Conservation (phyloP, 768 basidiomycete genomes). For the Lepiota brunneoincarnata region DNA sequence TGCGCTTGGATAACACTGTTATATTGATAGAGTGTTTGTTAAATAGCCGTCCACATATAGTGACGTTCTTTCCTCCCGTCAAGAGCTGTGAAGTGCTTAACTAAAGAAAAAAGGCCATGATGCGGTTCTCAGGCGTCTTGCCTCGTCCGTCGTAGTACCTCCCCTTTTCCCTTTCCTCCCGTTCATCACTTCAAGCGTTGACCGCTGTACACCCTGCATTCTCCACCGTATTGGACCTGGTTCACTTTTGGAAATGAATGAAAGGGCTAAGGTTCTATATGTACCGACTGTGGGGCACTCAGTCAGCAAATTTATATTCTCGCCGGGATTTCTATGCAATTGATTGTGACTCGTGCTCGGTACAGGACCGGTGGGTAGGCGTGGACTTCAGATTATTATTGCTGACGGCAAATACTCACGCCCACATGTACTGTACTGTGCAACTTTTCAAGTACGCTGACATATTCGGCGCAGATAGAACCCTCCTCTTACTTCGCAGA, state of each 20-base stretch:
- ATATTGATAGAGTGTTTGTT: slow-evolving; percentile 11
- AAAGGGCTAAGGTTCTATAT: slow-evolving; percentile 45
- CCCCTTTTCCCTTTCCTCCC: background rate
- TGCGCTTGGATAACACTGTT: background rate
- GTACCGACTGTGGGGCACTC: slow-evolving; percentile 44
- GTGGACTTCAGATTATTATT: too few relatives aligned
- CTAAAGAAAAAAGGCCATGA: slow-evolving; percentile 5
- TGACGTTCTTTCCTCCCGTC: slow-evolving; percentile 11
- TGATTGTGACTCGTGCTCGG: slow-evolving; percentile 30
- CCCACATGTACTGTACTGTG: too few relatives aligned
- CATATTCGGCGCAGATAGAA: too few relatives aligned
- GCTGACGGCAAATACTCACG: too few relatives aligned
- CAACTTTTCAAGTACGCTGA: too few relatives aligned
- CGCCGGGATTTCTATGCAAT: slow-evolving; percentile 26
- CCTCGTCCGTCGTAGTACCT: slow-evolving; percentile 12
- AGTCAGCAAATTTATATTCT: slow-evolving; percentile 38
- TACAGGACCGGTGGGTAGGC: slow-evolving; percentile 35
- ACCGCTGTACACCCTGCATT: slow-evolving; percentile 33
- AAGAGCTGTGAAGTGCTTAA: background rate
- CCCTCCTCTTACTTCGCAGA: too few relatives aligned
- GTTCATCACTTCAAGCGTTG: slow-evolving; percentile 28
- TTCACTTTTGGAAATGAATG: slow-evolving; percentile 34
- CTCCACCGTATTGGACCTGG: background rate
- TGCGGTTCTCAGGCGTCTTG: slow-evolving; percentile 5
- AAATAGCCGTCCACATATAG: slow-evolving; percentile 29